Evolutionary conservation across 2,329 filamentous ascomycete species (phyloP).

Genomic region (Trichoderma semiorbis): DNA sequence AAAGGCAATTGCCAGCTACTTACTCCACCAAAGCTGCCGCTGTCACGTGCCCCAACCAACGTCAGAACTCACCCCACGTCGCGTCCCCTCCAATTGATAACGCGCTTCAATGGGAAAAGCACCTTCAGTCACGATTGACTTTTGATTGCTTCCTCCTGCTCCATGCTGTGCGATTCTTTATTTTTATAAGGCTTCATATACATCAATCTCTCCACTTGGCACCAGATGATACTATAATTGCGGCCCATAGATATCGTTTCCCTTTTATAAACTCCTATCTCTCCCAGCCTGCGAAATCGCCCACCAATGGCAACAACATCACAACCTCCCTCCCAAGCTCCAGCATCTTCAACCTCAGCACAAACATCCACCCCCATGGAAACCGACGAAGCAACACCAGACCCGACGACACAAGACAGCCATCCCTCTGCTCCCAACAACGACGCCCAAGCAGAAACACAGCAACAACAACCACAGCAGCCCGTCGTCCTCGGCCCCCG

Average conservation of each 20-base stretch:
- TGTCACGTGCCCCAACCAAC: background rate
- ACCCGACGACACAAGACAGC: background rate
- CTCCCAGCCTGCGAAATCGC: background rate
- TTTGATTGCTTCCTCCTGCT: background rate
- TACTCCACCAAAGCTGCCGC: background rate
- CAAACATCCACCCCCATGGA: conserved; percentile 7
- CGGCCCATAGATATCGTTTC: background rate
- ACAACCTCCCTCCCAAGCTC: background rate
- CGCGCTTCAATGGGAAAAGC: background rate
- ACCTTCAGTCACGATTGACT: background rate
- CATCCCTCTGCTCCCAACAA: background rate
- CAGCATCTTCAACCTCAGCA: background rate
- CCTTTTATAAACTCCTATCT: background rate
- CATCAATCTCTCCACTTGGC: background rate
- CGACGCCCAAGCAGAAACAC: background rate
- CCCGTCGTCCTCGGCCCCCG: conserved; percentile 53
- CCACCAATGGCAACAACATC: background rate
- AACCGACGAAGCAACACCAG: background rate
- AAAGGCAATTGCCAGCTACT: background rate
- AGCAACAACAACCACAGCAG: conserved; percentile 31
- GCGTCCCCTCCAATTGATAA: conserved; percentile 13
- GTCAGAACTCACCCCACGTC: conserved; percentile 15
- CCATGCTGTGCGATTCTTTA: background rate
- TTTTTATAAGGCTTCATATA: background rate
- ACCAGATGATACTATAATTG: background rate